Conservation (phyloP, 2,329 filamentous ascomycete species). For the Colletotrichum noveboracense region DNA sequence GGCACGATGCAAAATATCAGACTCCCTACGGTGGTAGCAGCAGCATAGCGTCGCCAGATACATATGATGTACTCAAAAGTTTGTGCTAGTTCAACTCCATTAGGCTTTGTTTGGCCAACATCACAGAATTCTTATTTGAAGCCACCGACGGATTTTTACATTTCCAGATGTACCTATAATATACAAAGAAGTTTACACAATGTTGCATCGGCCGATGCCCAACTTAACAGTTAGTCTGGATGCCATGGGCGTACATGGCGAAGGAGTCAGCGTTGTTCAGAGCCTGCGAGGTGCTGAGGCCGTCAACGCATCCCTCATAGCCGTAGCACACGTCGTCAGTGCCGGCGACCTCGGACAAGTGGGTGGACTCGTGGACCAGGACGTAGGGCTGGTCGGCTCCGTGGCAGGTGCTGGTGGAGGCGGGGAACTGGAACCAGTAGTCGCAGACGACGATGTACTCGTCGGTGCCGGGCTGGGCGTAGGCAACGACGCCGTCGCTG, state of each 20-base stretch:
- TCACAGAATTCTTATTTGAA: accelerated
- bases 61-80: not conserved
- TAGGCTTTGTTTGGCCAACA: not conserved
- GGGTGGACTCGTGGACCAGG: conserved; percentile 69
- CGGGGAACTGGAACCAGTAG: conserved; percentile 61
- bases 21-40: not conserved
- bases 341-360: conserved; percentile 61
- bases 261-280: conserved; percentile 23
- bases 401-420: conserved; percentile 58
- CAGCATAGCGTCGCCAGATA: accelerated
- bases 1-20: not conserved
- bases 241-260: conserved; percentile 18
- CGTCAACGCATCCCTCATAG: conserved; percentile 27
- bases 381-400: conserved; percentile 60
- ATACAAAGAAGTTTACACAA: not conserved
- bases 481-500: conserved; percentile 57
- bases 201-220: not conserved
- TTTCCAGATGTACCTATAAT: not conserved
- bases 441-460: conserved; percentile 67
- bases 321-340: conserved; percentile 40
- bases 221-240: not conserved
- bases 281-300: conserved; percentile 6
- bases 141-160: not conserved
- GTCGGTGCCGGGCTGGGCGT: conserved; percentile 57
- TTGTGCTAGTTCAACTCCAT: not conserved